Base-by-base conservation (phyloP, 2,329 filamentous ascomycete species). In the Cordyceps militaris region DNA sequence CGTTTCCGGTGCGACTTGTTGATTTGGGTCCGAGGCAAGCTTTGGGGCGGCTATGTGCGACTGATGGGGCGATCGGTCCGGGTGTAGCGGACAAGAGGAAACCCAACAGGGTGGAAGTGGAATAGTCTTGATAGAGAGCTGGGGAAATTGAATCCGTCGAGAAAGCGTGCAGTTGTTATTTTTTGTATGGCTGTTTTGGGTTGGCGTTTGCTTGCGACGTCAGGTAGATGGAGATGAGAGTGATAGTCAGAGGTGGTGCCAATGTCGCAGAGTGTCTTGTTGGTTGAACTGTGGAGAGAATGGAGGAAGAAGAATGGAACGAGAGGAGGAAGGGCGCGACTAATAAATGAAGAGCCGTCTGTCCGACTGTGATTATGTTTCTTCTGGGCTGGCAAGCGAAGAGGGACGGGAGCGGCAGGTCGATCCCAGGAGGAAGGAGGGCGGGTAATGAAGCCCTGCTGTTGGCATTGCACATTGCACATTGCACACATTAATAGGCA, bases 21-120 rank as follows among this genome's bases (percentile, higher is more conserved):
- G 52, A 54, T 54, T 30, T 50, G 36, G 36, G 55, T 46, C 56
- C 56, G 56, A 57, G 48, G 56, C 56, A 57, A 44, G 47, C 46
- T 38, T 51, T 50, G 19, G 8, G 38, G 16, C n/a, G n/a, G 19
- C 38, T 51, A 28, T 19, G 55, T 46, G 55, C 9, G 30, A 38
- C 21, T 46, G 55, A 50, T 57, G 55, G 47, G 47, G 55, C 30
- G 47, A 51, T 57, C 47, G 55, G 55, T 8, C 38, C 55, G 38
- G 55, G 32, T 24, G 26, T 49, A 34, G 32, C 24, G 23, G 49
- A 21, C 43, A 26, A 28, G 44, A 47, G 52, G 43, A 34, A 28
- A 40, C 30, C 23, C 52, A 55, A 21, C 23, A 13, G 16, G 43
- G 32, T 30, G 21, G 32, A 24, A 43, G n/a, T n/a, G n/a, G 44